Base-by-base conservation (phyloP, 2,329 filamentous ascomycete genomes). In the Curvularia sp. region DNA sequence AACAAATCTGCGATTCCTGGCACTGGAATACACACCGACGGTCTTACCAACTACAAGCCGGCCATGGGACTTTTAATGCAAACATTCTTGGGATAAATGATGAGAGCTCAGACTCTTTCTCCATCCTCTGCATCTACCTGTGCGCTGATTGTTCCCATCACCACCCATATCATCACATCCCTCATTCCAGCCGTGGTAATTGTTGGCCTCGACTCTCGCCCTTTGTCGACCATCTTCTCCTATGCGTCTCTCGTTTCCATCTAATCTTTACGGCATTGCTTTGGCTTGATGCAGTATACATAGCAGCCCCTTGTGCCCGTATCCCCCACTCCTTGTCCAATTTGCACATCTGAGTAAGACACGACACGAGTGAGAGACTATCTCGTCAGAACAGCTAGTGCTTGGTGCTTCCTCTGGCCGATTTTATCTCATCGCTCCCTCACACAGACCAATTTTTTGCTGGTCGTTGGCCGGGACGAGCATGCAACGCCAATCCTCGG, bases 201-300 rank as follows among this genome's bases (percentile, higher is more conserved):
- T 4, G n/a, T 51, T 24, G 13, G 1, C 9, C 6, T 28, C 33
- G 5, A 15, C 22, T 18, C 22, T 55, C 12, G 13, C 33, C 59
- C 49, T 48, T 41, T 56, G 49, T 15, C 47, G 56, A n/a, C 52
- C 56, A 15, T 46, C 56, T 2, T 50, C 35, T 12, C 20, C 49
- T 1, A 49, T 42, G 13, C 42, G 41, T 26, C 33, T 47, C 7
- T 15, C 43, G 2, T 43, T 28, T 10, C 38, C 18, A 31, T 24
- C 4, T 13, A 18, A 6, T 31, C 7, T 30, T 3, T 55, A 24
- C n/a, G 12, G 28, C 12, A 28, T 28, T 28, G 6, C 4, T 8
- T 28, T 28, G 26, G 26, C 26, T 28, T 28, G 26, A 28, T 28
- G 22, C 26, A 28, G 26, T 28, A 28, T 28, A 28, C 5, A 4